Percentiles rank a stretch among this genome's conserved stretches.
These are phyloP conservation scores for Penicillium brasilianum DNA, from an alignment of 2,329 filamentous ascomycete genomes.

Conservation along the genomic window DNA sequence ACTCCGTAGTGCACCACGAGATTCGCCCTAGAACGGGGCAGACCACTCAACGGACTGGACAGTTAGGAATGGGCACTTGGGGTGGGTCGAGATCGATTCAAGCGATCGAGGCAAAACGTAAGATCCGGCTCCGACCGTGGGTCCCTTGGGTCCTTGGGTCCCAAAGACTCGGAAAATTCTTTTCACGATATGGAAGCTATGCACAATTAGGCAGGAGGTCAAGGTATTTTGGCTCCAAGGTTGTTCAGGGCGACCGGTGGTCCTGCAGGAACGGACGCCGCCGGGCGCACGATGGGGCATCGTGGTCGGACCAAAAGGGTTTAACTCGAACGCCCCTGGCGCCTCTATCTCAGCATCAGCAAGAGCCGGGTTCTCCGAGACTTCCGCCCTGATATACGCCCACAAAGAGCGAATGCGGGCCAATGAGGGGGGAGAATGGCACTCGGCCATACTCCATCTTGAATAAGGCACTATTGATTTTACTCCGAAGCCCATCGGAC, in stretches of 20 bases:
- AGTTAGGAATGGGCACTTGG: too few relatives aligned
- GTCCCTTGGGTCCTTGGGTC: not conserved
- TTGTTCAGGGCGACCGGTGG: not conserved
- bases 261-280: too few relatives aligned
- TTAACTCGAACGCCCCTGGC: not conserved
- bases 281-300: not conserved
- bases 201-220: slow-evolving; percentile 18
- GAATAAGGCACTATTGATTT: not conserved
- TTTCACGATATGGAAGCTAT: slow-evolving; percentile 2
- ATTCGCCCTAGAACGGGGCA: not conserved
- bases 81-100: slow-evolving; percentile 12
- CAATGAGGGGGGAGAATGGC: not conserved
- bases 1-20: not conserved
- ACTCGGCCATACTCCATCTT: not conserved
- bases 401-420: not conserved
- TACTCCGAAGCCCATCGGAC: not conserved
- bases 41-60: not conserved
- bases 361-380: not conserved
- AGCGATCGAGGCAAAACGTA: slow-evolving; percentile 13
- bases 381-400: not conserved
- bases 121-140: slow-evolving; percentile 13
- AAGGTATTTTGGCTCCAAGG: not conserved
- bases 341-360: not conserved
- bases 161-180: slow-evolving; percentile 5
- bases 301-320: not conserved